Evolutionary conservation across 352 stramenopile species (phyloP).

Genomic region (Globisporangium solare): DNA sequence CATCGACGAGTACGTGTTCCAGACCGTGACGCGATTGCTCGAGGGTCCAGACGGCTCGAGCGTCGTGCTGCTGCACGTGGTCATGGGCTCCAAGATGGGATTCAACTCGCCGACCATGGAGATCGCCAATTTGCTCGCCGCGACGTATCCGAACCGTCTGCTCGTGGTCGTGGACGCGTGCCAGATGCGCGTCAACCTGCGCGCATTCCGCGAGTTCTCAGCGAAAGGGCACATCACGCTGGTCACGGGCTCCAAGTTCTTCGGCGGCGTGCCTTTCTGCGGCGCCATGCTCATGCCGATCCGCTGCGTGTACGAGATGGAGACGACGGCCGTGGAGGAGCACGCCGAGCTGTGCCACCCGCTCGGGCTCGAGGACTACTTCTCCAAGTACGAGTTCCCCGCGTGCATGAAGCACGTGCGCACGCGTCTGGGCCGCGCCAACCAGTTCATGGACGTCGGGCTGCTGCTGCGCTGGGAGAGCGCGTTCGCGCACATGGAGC

Average conservation of each 20-base stretch:
- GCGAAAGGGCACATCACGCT: conserved; percentile 67
- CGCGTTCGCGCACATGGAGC: conserved; percentile 76
- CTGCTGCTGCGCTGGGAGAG: conserved; percentile 80
- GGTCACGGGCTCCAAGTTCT: conserved; percentile 88
- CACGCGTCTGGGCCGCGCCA: conserved; percentile 25
- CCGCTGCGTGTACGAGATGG: conserved; percentile 74
- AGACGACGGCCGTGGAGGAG: conserved; percentile 50
- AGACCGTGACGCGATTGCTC: conserved; percentile 44
- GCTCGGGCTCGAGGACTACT: conserved; percentile 77
- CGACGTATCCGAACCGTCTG: conserved; percentile 60
- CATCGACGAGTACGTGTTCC: conserved; percentile 37
- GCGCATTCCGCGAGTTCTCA: conserved; percentile 57
- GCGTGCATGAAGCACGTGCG: conserved; percentile 62
- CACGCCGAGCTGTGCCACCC: conserved; percentile 62
- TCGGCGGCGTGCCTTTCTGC: conserved; percentile 80
- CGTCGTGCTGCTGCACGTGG: conserved; percentile 82
- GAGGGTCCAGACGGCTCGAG: conserved; percentile 30
- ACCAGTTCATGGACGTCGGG: conserved; percentile 63
- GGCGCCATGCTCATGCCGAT: conserved; percentile 80
- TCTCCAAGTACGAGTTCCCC: conserved; percentile 75
- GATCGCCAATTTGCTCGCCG: conserved; percentile 42
- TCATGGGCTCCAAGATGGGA: conserved; percentile 85
- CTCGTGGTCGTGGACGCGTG: conserved; percentile 86
- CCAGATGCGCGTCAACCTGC: conserved; percentile 74
- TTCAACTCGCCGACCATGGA: conserved; percentile 74